Conservation (phyloP, 2,329 filamentous ascomycete genomes). For the Cephalotrichum gorgonifer region DNA sequence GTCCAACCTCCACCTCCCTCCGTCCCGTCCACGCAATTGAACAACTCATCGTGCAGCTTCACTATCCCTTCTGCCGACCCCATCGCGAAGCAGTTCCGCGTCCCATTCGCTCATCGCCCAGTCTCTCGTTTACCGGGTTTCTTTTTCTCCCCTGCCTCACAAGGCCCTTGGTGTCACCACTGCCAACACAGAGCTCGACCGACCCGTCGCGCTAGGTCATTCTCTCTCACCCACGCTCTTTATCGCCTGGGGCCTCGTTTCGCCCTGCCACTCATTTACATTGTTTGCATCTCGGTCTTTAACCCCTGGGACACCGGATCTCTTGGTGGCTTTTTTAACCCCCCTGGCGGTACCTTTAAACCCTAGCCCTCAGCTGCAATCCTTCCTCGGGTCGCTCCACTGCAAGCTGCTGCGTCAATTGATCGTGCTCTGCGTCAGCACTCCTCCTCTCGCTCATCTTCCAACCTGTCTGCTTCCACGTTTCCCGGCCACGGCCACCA, state of each 20-base stretch:
- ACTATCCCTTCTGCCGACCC: neutral
- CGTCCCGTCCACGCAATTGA: constrained; percentile 4
- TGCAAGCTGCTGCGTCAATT: neutral
- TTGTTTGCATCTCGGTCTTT: neutral
- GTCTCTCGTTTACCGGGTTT: neutral
- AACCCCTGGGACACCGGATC: neutral
- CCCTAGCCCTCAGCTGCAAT: neutral
- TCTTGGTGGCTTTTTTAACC: neutral
- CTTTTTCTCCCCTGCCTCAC: neutral
- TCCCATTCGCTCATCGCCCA: neutral
- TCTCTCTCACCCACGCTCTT: neutral
- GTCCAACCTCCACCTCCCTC: neutral
- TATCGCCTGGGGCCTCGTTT: neutral
- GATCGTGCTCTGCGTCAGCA: neutral
- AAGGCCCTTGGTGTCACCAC: neutral
- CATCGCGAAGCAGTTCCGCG: neutral
- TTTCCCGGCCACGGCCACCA: neutral
- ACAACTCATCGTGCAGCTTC: constrained; percentile 7
- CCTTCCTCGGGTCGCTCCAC: neutral
- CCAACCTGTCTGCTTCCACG: neutral
- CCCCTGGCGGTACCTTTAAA: neutral
- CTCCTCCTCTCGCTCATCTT: neutral
- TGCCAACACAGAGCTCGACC: neutral
- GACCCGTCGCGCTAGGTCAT: neutral
- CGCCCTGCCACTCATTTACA: constrained; percentile 4